Evolutionary conservation across 2,329 filamentous ascomycete species (phyloP).

Genomic region (Incumbomyces lentus): DNA sequence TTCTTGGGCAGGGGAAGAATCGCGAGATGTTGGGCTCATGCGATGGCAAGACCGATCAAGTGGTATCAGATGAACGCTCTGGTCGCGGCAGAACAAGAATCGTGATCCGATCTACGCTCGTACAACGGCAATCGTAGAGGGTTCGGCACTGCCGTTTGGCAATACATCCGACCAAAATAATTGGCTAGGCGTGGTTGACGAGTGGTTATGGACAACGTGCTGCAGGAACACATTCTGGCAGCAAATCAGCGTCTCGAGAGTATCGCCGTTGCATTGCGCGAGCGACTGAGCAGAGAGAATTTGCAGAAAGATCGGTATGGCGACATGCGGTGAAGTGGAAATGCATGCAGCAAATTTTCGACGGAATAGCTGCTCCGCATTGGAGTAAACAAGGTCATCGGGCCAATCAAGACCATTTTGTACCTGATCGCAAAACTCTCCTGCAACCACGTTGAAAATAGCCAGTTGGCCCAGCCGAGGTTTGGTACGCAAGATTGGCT

Average conservation of each 20-base stretch:
- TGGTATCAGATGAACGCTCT: not conserved
- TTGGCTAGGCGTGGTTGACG: too few species aligned
- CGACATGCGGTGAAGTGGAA: not conserved
- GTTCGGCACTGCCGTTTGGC: too few species aligned
- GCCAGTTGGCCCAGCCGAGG: not conserved
- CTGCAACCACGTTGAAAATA: not conserved
- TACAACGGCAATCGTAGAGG: not conserved
- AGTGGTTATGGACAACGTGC: not conserved
- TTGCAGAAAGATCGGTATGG: not conserved
- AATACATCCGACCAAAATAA: too few species aligned
- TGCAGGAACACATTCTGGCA: constrained; percentile 5
- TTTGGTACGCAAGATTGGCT: not conserved
- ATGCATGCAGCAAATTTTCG: constrained; percentile 3
- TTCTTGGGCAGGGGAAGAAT: too few species aligned
- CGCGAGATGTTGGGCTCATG: too few species aligned
- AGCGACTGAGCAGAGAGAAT: not conserved
- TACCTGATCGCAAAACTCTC: not conserved
- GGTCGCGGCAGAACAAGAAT: not conserved
- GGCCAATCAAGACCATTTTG: not conserved
- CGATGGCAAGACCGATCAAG: not conserved
- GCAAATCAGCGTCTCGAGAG: not conserved
- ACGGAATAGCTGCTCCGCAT: not conserved
- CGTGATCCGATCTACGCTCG: not conserved
- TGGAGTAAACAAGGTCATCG: not conserved
- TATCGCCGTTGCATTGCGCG: not conserved